phyloP scores from a whole-genome alignment of 768 basidiomycete genomes.

The Pleurotus tuoliensis region DNA sequence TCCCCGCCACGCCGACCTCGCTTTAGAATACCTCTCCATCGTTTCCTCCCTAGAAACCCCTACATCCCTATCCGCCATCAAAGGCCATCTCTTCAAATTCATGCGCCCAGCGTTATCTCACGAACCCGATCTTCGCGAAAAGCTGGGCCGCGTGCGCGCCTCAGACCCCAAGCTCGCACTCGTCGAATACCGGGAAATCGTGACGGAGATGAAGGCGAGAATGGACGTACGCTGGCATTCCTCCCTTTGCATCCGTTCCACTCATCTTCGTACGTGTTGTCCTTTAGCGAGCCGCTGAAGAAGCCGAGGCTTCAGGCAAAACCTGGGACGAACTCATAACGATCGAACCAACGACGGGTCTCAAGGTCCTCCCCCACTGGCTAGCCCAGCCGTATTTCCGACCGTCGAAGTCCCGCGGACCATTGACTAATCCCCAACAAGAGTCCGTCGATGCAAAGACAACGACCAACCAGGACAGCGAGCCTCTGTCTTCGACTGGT shows the following conservation, averaged over 20 bases:
- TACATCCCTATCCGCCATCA: constrained; percentile 73
- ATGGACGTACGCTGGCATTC: constrained; percentile 34
- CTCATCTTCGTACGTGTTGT: not conserved
- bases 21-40: constrained; percentile 83
- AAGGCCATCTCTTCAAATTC: constrained; percentile 92
- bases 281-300: constrained; percentile 46
- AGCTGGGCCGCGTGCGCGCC: constrained; percentile 50
- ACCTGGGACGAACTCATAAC: constrained; percentile 32
- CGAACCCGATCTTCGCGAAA: constrained; percentile 71
- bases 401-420: constrained; percentile 17
- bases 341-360: constrained; percentile 42
- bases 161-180: constrained; percentile 24
- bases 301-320: constrained; percentile 18
- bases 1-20: constrained; percentile 60
- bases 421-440: not conserved
- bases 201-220: constrained; percentile 53
- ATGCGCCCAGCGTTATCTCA: constrained; percentile 70
- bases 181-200: constrained; percentile 48
- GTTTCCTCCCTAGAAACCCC: constrained; percentile 66
- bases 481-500: too few relatives aligned
- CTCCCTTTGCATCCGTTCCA: constrained; percentile 8
- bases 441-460: not conserved
- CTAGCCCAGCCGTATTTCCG: constrained; percentile 70
- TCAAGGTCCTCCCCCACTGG: constrained; percentile 62
- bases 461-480: too few relatives aligned